These are phyloP conservation scores for Dinochytrium kinnereticum DNA, from an alignment of 371 early-diverging fungal genomes.

Conservation along the genomic window DNA sequence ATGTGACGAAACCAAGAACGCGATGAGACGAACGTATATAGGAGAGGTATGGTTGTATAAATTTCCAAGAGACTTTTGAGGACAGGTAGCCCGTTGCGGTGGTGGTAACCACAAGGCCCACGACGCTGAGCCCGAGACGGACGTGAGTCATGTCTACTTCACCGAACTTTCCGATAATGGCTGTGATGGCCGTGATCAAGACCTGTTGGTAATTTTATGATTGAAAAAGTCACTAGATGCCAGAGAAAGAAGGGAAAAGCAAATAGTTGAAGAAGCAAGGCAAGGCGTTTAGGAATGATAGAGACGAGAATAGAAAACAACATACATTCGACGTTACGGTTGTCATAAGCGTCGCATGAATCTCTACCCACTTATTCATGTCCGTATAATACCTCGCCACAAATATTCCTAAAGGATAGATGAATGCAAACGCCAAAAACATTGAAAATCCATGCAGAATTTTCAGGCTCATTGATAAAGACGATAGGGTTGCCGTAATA, in stretches of 20 bases:
- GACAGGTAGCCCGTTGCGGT: slow-evolving; percentile 28
- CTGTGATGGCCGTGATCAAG: slow-evolving; percentile 32
- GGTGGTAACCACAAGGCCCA: slow-evolving; percentile 26
- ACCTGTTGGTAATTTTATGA: slow-evolving; percentile 21
- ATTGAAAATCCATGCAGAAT: slow-evolving; percentile 46
- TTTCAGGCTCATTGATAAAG: slow-evolving; percentile 18
- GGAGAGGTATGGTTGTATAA: slow-evolving; percentile 17
- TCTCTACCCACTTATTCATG: slow-evolving; percentile 32
- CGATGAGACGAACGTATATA: slow-evolving; percentile 29
- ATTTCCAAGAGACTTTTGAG: slow-evolving; percentile 9
- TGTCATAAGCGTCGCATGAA: slow-evolving; percentile 42
- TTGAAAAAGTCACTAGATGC: background rate
- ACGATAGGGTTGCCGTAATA: background rate
- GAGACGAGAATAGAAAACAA: background rate
- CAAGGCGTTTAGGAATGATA: background rate
- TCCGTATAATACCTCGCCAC: slow-evolving; percentile 40
- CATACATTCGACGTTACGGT: slow-evolving; percentile 40
- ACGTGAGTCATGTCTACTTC: slow-evolving; percentile 26
- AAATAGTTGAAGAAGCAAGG: background rate
- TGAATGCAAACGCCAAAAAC: slow-evolving; percentile 41
- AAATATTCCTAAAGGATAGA: slow-evolving; percentile 49
- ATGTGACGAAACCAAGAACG: slow-evolving; percentile 34
- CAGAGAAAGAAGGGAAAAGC: background rate
- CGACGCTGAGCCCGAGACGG: slow-evolving; percentile 35
- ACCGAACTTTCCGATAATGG: slow-evolving; percentile 38